Evolutionary conservation across 164 flowering plant species (phyloP), one percentile per base, ranked within the genome.

Genomic region (Tetracentron sinense): DNA sequence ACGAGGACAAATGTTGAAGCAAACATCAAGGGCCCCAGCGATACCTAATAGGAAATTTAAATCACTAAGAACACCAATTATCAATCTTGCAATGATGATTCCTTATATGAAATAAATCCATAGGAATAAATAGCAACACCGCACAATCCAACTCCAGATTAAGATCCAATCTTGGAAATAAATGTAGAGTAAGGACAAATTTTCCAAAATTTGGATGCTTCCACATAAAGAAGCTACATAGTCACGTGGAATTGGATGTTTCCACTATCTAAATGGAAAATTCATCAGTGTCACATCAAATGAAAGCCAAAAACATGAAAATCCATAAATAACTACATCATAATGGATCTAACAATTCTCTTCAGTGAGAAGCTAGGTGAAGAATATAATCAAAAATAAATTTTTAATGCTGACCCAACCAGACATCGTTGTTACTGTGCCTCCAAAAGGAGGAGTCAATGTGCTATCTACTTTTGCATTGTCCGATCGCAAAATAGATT

Each of bases 1-100:
- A 95, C 99, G 61, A 95, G 97, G 53, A 95, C 99, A 85, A 95
- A 92, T 52, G 52, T 83, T 54, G 97, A 86, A 63, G 97, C 89
- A 81, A 89, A 81, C 89, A 82, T 85, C 80, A 95, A 76, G n/a
- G 99, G 99, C 54, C 99, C 97, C 60, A 95, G 66, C 10, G 97
- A 86, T 23, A 95, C 97, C 99, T 94, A 70, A 54, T 22, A 60
- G 16, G 44, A 27, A 70, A 38, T 19, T 27, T 26, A 7, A 21
- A 33, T 22, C 22, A 28, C 26, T 53, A 53, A 16, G 29, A 15
- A 48, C 7, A 33, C 27, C 33, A 58, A 57, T 8, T 47, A 15
- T 44, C 16, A 62, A 57, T 14, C 68, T 42, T 16, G 23, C 4
- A 33, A 8, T 33, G 8, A 33, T 4, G 38, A 33, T 4, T 4